phyloP scores from a whole-genome alignment of 371 early-diverging fungal species.

The Mucor lusitanicus region DNA sequence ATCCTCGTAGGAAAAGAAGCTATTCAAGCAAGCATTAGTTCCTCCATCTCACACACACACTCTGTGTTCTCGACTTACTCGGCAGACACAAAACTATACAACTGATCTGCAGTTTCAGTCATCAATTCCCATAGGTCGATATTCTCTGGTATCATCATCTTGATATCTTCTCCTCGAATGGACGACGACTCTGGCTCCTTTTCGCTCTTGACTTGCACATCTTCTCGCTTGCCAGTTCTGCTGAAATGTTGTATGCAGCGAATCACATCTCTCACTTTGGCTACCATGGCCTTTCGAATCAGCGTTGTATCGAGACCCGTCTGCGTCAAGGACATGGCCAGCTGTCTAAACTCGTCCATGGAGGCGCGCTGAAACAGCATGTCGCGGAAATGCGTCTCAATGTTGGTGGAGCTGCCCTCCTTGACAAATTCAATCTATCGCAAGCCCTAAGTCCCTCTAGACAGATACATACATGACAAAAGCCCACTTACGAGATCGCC shows the following conservation, averaged over 20 bases:
- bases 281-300: conserved; percentile 70
- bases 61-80: conserved; percentile 42
- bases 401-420: conserved; percentile 61
- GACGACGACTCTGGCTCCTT: conserved; percentile 20
- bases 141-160: conserved; percentile 68
- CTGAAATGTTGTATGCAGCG: conserved; percentile 62
- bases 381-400: conserved; percentile 64
- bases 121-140: conserved; percentile 75
- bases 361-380: conserved; percentile 77
- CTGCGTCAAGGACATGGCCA: conserved; percentile 47
- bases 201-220: conserved; percentile 14
- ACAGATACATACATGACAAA: neutral
- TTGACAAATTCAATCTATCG: conserved; percentile 62
- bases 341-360: conserved; percentile 69
- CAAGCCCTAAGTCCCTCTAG: neutral
- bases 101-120: conserved; percentile 78
- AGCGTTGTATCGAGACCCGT: conserved; percentile 52
- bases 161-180: conserved; percentile 43
- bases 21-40: conserved; percentile 8
- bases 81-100: conserved; percentile 74
- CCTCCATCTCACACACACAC: neutral
- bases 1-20: conserved; percentile 67
- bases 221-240: conserved; percentile 14
- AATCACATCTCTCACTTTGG: conserved; percentile 67
- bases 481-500: conserved; percentile 50